Conservation (phyloP, 345 rosid genomes). For the Populus davidiana region DNA sequence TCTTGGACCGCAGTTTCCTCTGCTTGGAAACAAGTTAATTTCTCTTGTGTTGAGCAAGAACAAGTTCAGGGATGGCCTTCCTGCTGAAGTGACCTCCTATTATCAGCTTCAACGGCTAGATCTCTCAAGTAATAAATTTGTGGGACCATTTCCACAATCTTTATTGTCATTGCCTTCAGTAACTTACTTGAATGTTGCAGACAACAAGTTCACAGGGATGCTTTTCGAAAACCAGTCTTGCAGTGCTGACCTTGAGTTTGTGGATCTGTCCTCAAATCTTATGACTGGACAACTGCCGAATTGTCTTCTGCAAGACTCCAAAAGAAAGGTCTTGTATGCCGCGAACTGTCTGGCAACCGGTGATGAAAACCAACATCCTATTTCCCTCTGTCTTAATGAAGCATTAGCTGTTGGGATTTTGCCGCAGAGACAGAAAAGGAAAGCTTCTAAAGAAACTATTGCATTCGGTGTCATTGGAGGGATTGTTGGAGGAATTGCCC, state of each 20-base stretch:
- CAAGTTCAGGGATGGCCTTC: slow-evolving; percentile 75
- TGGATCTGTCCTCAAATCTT: slow-evolving; percentile 79
- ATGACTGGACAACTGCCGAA: slow-evolving; percentile 70
- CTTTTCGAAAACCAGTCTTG: slow-evolving; percentile 72
- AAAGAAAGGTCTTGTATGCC: slow-evolving; percentile 46
- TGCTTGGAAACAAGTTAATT: slow-evolving; percentile 63
- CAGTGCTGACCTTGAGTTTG: slow-evolving; percentile 48
- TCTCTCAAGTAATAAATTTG: slow-evolving; percentile 67
- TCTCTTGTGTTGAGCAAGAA: slow-evolving; percentile 72
- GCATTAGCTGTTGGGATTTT: slow-evolving; percentile 89
- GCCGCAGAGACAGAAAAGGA: slow-evolving; percentile 44
- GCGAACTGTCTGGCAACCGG: slow-evolving; percentile 59
- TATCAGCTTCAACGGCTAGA: slow-evolving; percentile 81
- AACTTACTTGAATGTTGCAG: slow-evolving; percentile 58
- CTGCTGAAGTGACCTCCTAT: slow-evolving; percentile 48
- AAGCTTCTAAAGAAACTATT: slow-evolving; percentile 38
- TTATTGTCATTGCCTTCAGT: slow-evolving; percentile 68
- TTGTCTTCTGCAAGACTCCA: slow-evolving; percentile 51
- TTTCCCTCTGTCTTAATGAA: slow-evolving; percentile 69
- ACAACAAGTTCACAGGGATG: slow-evolving; percentile 82
- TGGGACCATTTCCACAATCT: slow-evolving; percentile 71
- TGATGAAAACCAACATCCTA: slow-evolving; percentile 56
- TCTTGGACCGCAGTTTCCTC: slow-evolving; percentile 72
- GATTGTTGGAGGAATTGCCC: slow-evolving; percentile 49
- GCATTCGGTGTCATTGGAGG: slow-evolving; percentile 56